Conservation (phyloP, 805 yeast species). For the Metschnikowia rubicola region DNA sequence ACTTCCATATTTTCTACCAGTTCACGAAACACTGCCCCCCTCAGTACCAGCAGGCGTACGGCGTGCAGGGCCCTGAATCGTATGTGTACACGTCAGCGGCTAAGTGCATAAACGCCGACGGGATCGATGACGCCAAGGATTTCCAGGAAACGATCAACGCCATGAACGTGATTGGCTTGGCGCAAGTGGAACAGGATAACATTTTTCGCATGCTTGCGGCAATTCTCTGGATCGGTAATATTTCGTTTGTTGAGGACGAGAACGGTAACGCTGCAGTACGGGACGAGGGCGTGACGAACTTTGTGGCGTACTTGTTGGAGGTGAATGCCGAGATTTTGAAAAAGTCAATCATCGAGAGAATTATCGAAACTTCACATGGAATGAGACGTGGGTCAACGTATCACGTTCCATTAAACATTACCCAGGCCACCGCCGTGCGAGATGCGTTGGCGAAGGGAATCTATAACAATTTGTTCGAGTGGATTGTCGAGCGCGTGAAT, state of each 20-base stretch:
- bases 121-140: slow-evolving; percentile 80
- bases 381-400: slow-evolving; percentile 87
- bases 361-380: slow-evolving; percentile 88
- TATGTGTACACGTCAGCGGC: slow-evolving; percentile 86
- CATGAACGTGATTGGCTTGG: slow-evolving; percentile 82
- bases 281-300: slow-evolving; percentile 88
- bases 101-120: slow-evolving; percentile 79
- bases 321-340: slow-evolving; percentile 66
- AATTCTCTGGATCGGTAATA: slow-evolving; percentile 91
- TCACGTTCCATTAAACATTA: slow-evolving; percentile 87
- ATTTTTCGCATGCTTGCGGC: slow-evolving; percentile 83
- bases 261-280: slow-evolving; percentile 80
- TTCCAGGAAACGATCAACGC: slow-evolving; percentile 79
- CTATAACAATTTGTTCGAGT: slow-evolving; percentile 87
- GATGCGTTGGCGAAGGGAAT: slow-evolving; percentile 95
- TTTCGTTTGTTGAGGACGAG: slow-evolving; percentile 79
- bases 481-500: slow-evolving; percentile 94
- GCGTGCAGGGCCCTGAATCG: slow-evolving; percentile 92
- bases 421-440: slow-evolving; percentile 91
- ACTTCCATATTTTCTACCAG: slow-evolving; percentile 96
- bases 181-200: slow-evolving; percentile 81
- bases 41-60: slow-evolving; percentile 74
- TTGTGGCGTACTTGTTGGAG: slow-evolving; percentile 86
- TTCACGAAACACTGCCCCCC: slow-evolving; percentile 89
- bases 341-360: slow-evolving; percentile 71